These are phyloP conservation scores for Glycine latifolia DNA, from an alignment of 306 rosid species.

Conservation along the genomic window DNA sequence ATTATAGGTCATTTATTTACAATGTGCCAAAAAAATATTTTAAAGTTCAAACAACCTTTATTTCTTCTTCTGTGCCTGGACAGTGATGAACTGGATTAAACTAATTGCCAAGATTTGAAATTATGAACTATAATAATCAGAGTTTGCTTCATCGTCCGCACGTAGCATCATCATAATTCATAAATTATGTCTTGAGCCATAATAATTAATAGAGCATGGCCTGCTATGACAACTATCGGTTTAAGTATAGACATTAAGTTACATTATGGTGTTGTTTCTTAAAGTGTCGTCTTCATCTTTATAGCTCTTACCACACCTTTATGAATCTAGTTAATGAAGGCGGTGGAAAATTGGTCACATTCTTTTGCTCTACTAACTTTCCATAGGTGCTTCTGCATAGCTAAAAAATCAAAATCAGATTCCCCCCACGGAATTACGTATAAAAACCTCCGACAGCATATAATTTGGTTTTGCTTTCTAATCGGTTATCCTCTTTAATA, in stretches of 20 bases:
- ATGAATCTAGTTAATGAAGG: constrained; percentile 21
- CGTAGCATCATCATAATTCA: not conserved
- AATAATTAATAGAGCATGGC: not conserved
- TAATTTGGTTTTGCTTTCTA: not conserved
- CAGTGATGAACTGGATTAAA: not conserved
- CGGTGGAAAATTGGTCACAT: constrained; percentile 1
- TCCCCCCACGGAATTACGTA: not conserved
- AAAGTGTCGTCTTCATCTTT: constrained; percentile 6
- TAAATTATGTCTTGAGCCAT: not conserved
- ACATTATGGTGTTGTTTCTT: constrained; percentile 13
- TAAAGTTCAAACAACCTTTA: not conserved
- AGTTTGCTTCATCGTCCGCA: not conserved
- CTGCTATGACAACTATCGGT: constrained; percentile 1
- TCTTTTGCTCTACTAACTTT: not conserved
- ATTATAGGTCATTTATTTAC: not conserved
- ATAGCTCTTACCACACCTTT: not conserved
- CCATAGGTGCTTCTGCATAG: constrained; percentile 16
- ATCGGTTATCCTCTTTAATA: not conserved
- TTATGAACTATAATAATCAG: not conserved
- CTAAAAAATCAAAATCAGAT: not conserved
- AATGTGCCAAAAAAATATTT: not conserved
- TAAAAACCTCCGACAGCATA: not conserved
- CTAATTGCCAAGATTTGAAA: constrained; percentile 3
- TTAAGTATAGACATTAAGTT: not conserved
- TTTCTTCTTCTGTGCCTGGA: not conserved